phyloP scores from a whole-genome alignment of 1,284 basidiomycete species.

The Filobasidium uniguttulatum region DNA sequence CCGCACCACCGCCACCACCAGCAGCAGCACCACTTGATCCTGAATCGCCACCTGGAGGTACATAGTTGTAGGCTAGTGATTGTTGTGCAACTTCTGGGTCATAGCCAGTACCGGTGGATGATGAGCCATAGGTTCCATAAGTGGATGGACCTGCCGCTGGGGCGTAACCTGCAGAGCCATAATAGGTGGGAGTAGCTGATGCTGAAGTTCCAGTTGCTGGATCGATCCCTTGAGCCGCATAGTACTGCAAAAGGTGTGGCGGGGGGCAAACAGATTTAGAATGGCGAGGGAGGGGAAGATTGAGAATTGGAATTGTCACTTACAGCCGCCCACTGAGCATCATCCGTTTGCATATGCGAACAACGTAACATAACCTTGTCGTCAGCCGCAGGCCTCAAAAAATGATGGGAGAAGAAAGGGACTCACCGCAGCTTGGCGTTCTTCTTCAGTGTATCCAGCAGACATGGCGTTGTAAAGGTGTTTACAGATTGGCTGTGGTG shows the following conservation, averaged over 20 bases:
- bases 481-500: too few relatives aligned
- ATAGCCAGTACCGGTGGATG: not conserved
- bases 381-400: too few relatives aligned
- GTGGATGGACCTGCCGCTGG: slow-evolving; percentile 10
- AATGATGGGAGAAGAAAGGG: too few relatives aligned
- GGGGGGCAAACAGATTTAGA: not conserved
- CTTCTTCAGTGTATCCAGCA: slow-evolving; percentile 19
- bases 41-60: slow-evolving; percentile 13
- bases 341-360: too few relatives aligned
- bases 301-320: slow-evolving; percentile 11
- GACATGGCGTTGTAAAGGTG: too few relatives aligned
- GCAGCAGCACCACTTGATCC: not conserved
- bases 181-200: slow-evolving; percentile 5
- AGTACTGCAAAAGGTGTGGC: slow-evolving; percentile 25
- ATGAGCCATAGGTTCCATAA: not conserved
- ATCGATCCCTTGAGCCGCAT: slow-evolving; percentile 36
- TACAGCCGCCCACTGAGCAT: slow-evolving; percentile 30
- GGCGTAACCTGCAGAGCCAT: slow-evolving; percentile 8
- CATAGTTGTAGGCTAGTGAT: slow-evolving; percentile 20
- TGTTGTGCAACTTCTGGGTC: slow-evolving; percentile 26
- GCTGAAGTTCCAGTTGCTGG: slow-evolving; percentile 12
- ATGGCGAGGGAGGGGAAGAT: slow-evolving; percentile 1
- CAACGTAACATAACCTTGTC: too few relatives aligned
- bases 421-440: slow-evolving; percentile 29
- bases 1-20: not conserved